Conservation (phyloP, 2,329 filamentous ascomycete genomes). For the Madurella fahalii region DNA sequence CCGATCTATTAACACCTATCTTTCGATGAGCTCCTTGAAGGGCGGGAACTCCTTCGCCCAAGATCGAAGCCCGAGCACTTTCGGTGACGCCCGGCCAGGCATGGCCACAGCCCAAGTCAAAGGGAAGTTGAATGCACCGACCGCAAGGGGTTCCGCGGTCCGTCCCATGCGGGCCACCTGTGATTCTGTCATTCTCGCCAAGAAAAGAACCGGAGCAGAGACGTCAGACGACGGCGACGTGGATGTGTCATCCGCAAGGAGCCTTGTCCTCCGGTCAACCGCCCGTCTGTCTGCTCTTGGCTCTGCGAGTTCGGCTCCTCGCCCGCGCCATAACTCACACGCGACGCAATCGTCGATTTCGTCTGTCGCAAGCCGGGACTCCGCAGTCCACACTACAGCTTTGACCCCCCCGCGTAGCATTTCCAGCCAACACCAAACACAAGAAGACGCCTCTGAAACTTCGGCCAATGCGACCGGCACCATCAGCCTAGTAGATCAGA, state of each 20-base stretch:
- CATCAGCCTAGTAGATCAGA: constrained; percentile 27
- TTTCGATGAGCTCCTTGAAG: constrained; percentile 6
- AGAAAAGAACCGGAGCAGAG: constrained; percentile 6
- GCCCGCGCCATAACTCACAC: constrained; percentile 19
- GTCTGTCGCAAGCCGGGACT: constrained; percentile 16
- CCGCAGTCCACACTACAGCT: constrained; percentile 7
- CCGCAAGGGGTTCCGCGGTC: too few relatives aligned
- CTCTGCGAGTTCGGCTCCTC: constrained; percentile 5
- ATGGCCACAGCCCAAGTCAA: neutral
- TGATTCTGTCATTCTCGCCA: constrained; percentile 25
- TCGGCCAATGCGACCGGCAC: neutral
- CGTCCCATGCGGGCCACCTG: constrained; percentile 17
- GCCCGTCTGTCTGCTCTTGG: constrained; percentile 14
- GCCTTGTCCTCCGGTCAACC: constrained; percentile 18
- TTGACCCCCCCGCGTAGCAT: constrained; percentile 15
- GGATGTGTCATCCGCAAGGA: constrained; percentile 9
- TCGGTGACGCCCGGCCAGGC: too few relatives aligned
- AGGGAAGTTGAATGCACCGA: neutral
- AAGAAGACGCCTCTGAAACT: neutral
- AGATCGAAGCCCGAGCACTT: too few relatives aligned
- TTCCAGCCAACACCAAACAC: neutral
- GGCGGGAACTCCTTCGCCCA: neutral
- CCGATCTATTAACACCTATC: constrained; percentile 22
- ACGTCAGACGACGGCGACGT: constrained; percentile 6
- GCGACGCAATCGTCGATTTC: constrained; percentile 21